These are phyloP conservation scores for Tilletia caries DNA, from an alignment of 1,284 basidiomycete species.

Conservation along the genomic window DNA sequence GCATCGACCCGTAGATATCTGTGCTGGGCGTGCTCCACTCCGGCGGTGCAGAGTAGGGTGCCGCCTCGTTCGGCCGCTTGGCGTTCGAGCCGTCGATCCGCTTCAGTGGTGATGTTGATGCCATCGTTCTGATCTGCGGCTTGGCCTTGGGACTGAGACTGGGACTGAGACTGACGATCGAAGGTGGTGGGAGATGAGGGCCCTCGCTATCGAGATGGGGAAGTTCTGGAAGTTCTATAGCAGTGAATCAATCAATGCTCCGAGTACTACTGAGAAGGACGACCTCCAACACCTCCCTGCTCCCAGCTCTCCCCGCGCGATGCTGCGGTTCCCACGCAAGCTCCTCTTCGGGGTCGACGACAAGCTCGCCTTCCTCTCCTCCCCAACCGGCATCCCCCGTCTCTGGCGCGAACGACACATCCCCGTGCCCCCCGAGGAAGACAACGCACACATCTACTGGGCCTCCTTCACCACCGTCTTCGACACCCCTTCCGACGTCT, in stretches of 20 bases:
- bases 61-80: neutral
- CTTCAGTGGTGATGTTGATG: neutral
- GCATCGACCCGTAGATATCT: slow-evolving; percentile 10
- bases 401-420: slow-evolving; percentile 43
- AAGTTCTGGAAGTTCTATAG: too few relatives aligned
- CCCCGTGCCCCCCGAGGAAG: slow-evolving; percentile 18
- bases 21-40: neutral
- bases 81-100: slow-evolving; percentile 13
- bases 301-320: too few relatives aligned
- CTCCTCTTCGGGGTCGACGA: slow-evolving; percentile 30
- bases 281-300: too few relatives aligned
- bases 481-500: slow-evolving; percentile 39
- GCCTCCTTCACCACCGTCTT: slow-evolving; percentile 31
- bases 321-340: slow-evolving; percentile 29
- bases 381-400: slow-evolving; percentile 33
- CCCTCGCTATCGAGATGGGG: too few relatives aligned
- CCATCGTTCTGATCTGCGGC: neutral
- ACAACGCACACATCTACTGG: slow-evolving; percentile 43
- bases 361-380: slow-evolving; percentile 32
- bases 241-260: too few relatives aligned
- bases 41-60: neutral
- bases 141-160: neutral
- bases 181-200: too few relatives aligned
- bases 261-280: too few relatives aligned
- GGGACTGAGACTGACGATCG: neutral